A percentile compares a stretch with the other conserved stretches of the same genome.
phyloP scores from a whole-genome alignment of 306 rosid species.

The Glycine tomentella region DNA sequence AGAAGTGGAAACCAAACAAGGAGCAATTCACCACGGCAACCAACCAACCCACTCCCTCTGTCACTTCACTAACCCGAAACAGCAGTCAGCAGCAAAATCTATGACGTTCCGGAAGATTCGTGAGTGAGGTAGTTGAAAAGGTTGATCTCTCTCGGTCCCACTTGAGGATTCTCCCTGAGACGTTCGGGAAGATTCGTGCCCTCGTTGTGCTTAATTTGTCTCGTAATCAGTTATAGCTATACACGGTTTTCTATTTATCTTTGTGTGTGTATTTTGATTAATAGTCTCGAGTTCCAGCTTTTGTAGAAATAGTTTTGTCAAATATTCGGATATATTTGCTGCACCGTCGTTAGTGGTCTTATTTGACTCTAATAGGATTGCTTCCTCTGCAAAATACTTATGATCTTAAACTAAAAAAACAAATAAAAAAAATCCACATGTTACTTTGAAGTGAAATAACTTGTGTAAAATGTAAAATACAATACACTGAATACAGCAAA shows the following conservation, averaged over 20 bases:
- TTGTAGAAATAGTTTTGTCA: too few relatives aligned
- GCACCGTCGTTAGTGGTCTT: too few relatives aligned
- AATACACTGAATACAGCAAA: not conserved
- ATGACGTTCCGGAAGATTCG: too few relatives aligned
- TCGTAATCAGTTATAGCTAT: slow-evolving; percentile 54
- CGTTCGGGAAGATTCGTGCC: slow-evolving; percentile 51
- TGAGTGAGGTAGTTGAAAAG: slow-evolving; percentile 19
- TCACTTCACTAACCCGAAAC: too few relatives aligned
- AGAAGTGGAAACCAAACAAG: too few relatives aligned
- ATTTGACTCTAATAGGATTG: not conserved
- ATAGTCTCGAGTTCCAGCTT: too few relatives aligned
- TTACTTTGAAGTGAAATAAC: slow-evolving; percentile 16
- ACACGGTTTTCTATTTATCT: not conserved
- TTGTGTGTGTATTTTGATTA: too few relatives aligned
- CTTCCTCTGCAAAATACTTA: not conserved
- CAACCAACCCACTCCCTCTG: too few relatives aligned
- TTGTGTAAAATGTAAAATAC: not conserved
- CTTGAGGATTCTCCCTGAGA: slow-evolving; percentile 56
- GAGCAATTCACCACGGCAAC: too few relatives aligned
- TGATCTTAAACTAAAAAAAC: not conserved
- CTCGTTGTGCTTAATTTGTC: slow-evolving; percentile 54
- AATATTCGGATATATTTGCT: too few relatives aligned
- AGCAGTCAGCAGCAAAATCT: too few relatives aligned
- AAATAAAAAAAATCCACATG: not conserved
- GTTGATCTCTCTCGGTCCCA: slow-evolving; percentile 55